phyloP scores from a whole-genome alignment of 306 rosid species.

The Vigna reflexopilosa region DNA sequence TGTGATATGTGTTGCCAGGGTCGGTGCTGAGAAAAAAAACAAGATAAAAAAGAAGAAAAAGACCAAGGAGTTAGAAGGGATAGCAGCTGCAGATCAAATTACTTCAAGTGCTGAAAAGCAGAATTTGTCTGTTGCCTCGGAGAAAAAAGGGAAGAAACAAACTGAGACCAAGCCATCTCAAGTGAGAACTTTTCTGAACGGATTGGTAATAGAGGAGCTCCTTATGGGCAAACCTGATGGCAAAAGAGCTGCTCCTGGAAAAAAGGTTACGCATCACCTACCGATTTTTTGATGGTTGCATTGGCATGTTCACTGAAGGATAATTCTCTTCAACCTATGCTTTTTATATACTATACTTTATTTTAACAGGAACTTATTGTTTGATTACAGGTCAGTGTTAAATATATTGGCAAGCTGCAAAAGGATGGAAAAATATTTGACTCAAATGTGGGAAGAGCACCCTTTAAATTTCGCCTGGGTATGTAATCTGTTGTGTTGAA shows the following conservation, averaged over 20 bases:
- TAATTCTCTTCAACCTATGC: conserved; percentile 1
- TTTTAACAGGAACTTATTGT: conserved; percentile 31
- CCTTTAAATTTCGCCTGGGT: conserved; percentile 93
- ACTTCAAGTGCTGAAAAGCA: conserved; percentile 48
- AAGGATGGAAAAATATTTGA: conserved; percentile 86
- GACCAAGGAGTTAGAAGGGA: conserved; percentile 56
- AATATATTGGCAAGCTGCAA: conserved; percentile 85
- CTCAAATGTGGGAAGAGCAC: conserved; percentile 76
- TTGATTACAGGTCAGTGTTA: conserved; percentile 82
- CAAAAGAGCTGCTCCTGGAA: conserved; percentile 82
- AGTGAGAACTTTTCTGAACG: conserved; percentile 78
- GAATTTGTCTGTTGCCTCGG: conserved; percentile 46
- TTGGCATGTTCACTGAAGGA: background rate
- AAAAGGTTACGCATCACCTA: conserved; percentile 53
- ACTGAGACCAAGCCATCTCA: conserved; percentile 66
- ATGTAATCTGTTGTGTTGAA: conserved; percentile 24
- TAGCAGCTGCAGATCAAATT: conserved; percentile 48
- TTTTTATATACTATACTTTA: background rate
- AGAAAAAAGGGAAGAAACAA: conserved; percentile 49
- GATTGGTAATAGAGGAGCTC: conserved; percentile 83
- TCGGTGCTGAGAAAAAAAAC: conserved; percentile 62
- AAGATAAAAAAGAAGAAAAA: conserved; percentile 73
- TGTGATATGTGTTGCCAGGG: conserved; percentile 45
- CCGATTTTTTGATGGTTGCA: conserved; percentile 27
- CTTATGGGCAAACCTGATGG: conserved; percentile 97